phyloP scores from a whole-genome alignment of 2,329 filamentous ascomycete species.

The Colletotrichum sp. region DNA sequence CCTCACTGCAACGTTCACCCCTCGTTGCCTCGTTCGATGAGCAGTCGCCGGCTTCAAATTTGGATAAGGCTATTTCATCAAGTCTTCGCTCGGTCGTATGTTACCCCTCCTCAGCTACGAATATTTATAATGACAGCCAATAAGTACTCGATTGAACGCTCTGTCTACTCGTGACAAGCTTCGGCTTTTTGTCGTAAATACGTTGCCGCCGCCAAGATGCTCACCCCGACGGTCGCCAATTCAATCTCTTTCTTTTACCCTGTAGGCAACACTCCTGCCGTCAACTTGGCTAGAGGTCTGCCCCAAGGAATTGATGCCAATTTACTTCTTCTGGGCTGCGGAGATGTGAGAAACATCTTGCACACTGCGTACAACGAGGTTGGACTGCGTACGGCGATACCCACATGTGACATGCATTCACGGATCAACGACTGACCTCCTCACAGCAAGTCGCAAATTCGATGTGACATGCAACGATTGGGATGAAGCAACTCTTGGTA shows the following conservation, averaged over 20 bases:
- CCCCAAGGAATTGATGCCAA: slow-evolving; percentile 54
- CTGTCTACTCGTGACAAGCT: background rate
- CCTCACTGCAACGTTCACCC: background rate
- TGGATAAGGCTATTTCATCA: background rate
- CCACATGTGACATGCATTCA: slow-evolving; percentile 24
- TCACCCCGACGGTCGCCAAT: slow-evolving; percentile 39
- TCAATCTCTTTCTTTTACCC: slow-evolving; percentile 45
- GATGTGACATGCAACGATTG: slow-evolving; percentile 64
- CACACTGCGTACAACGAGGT: slow-evolving; percentile 54
- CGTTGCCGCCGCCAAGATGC: slow-evolving; percentile 34
- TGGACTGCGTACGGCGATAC: slow-evolving; percentile 36
- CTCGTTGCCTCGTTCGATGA: background rate
- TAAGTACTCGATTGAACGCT: background rate
- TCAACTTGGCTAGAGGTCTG: slow-evolving; percentile 50
- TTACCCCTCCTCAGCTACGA: background rate
- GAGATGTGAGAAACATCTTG: slow-evolving; percentile 61
- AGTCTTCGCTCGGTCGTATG: background rate
- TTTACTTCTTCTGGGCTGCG: slow-evolving; percentile 60
- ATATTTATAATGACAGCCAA: background rate
- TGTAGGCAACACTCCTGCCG: slow-evolving; percentile 60
- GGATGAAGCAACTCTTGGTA: slow-evolving; percentile 55
- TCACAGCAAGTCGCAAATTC: slow-evolving; percentile 42
- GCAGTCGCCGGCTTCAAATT: background rate
- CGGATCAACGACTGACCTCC: background rate
- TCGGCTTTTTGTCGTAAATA: background rate